Conservation (phyloP, 495 filamentous ascomycete species). For the Tuber aestivum region DNA sequence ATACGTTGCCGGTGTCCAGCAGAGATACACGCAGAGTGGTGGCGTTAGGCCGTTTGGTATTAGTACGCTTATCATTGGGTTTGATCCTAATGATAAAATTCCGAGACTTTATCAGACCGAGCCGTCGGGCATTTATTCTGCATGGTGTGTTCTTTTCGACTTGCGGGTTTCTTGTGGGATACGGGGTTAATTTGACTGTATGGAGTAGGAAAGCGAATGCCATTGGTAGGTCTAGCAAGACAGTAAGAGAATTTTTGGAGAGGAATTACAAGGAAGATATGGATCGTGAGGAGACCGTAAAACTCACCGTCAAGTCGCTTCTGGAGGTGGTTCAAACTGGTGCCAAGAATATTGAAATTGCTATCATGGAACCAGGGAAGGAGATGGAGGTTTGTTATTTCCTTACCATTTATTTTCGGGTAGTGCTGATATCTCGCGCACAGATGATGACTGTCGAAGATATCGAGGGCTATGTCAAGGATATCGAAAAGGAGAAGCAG, state of each 20-base stretch:
- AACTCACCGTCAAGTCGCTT: slow-evolving; percentile 93
- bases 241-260: slow-evolving; percentile 94
- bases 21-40: slow-evolving; percentile 96
- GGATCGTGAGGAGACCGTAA: slow-evolving; percentile 93
- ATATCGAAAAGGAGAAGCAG: slow-evolving; percentile 97
- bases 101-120: slow-evolving; percentile 95
- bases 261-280: slow-evolving; percentile 96
- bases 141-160: slow-evolving; percentile 60
- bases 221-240: slow-evolving; percentile 96
- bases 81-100: slow-evolving; percentile 79
- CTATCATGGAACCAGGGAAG: slow-evolving; percentile 95
- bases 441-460: slow-evolving; percentile 86
- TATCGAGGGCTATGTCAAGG: slow-evolving; percentile 94
- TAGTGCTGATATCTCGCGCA: neutral
- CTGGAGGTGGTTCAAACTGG: slow-evolving; percentile 97
- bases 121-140: slow-evolving; percentile 95
- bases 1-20: slow-evolving; percentile 94
- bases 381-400: slow-evolving; percentile 54
- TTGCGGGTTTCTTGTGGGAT: neutral
- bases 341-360: slow-evolving; percentile 99
- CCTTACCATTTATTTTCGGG: neutral
- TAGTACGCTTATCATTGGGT: slow-evolving; percentile 93
- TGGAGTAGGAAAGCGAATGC: slow-evolving; percentile 93
- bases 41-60: slow-evolving; percentile 97
- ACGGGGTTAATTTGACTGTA: neutral